These are phyloP conservation scores for Elsinoe australis DNA, from an alignment of 2,329 filamentous ascomycete species.

Conservation along the genomic window DNA sequence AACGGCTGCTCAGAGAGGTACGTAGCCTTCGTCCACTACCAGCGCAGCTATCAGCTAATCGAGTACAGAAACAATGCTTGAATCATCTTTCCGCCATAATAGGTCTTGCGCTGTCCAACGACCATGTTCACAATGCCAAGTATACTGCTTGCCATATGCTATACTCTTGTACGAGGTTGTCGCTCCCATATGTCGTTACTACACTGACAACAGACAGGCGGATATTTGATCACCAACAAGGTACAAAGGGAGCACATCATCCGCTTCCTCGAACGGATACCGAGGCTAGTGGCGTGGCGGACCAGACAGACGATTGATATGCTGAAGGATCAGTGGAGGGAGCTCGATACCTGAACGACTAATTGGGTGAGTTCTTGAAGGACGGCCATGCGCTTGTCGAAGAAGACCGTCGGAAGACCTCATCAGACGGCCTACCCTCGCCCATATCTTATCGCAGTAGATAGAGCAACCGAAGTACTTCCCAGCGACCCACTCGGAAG, in stretches of 20 bases:
- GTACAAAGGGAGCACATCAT: slow-evolving; percentile 21
- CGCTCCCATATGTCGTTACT: too few relatives aligned
- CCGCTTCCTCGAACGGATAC: slow-evolving; percentile 20
- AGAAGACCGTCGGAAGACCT: too few relatives aligned
- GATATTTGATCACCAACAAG: slow-evolving; percentile 22
- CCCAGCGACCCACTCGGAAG: too few relatives aligned
- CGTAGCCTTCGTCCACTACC: not conserved
- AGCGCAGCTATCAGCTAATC: too few relatives aligned
- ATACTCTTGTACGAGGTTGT: slow-evolving; percentile 17
- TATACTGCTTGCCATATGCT: slow-evolving; percentile 24
- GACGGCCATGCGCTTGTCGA: too few relatives aligned
- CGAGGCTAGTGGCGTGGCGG: slow-evolving; percentile 21
- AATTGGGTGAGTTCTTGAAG: too few relatives aligned
- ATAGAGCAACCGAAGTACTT: too few relatives aligned
- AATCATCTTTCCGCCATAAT: slow-evolving; percentile 21
- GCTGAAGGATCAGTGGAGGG: slow-evolving; percentile 22
- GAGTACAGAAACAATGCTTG: slow-evolving; percentile 22
- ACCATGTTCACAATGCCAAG: slow-evolving; percentile 23
- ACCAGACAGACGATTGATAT: slow-evolving; percentile 20
- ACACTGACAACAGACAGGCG: slow-evolving; percentile 5
- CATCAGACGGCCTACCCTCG: too few relatives aligned
- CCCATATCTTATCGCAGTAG: too few relatives aligned
- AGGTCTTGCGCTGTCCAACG: slow-evolving; percentile 23
- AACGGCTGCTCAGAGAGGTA: slow-evolving; percentile 21
- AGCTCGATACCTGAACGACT: slow-evolving; percentile 20